These are phyloP conservation scores for Persicaria maculosa DNA, from an alignment of 148 eudicot species.

Conservation along the genomic window DNA sequence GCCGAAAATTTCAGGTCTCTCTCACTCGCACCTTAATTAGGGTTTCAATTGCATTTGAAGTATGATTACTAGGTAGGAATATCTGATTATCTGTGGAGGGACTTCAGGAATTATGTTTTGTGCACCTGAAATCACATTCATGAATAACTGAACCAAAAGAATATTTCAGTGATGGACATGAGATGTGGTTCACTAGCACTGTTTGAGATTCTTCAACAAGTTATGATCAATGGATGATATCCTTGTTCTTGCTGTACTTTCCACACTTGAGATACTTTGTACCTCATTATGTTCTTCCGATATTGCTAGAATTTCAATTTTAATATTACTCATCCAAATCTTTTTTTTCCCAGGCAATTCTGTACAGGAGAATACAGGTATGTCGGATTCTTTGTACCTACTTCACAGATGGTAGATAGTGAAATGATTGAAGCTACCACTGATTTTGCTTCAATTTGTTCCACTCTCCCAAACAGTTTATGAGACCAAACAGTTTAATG, in stretches of 20 bases:
- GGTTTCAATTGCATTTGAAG: no score
- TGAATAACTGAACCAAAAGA: neutral
- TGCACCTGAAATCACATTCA: neutral
- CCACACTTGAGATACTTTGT: neutral
- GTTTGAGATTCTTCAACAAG: neutral
- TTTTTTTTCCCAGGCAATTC: constrained; percentile 57
- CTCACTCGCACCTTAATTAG: no score
- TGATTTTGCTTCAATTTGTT: neutral
- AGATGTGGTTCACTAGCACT: neutral
- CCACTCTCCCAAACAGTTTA: neutral
- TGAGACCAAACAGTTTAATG: neutral
- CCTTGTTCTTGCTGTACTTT: neutral
- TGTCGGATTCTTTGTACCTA: constrained; percentile 14
- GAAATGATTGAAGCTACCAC: neutral
- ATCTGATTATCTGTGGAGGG: neutral
- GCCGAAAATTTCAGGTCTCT: constrained; percentile 79
- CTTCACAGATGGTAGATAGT: neutral
- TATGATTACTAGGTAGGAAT: no score
- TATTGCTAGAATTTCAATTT: neutral
- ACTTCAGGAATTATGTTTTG: neutral
- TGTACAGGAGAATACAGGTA: constrained; percentile 96
- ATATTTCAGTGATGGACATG: neutral
- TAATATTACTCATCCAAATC: constrained; percentile 4
- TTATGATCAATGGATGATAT: neutral
- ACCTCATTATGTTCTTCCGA: neutral